These are phyloP conservation scores for Barnettozyma californica DNA, from an alignment of 805 yeast genomes.

Conservation along the genomic window DNA sequence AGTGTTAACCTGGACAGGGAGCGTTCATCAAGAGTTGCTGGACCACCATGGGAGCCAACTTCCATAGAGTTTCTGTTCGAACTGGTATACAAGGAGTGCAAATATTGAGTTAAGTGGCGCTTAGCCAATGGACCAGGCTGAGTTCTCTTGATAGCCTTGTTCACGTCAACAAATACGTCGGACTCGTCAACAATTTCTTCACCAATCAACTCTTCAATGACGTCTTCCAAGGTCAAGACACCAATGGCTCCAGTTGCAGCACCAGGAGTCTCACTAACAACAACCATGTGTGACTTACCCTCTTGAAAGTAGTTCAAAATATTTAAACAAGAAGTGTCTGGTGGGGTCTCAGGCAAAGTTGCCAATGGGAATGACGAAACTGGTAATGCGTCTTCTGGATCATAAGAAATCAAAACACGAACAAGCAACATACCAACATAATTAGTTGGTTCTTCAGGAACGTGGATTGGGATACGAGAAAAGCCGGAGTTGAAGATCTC, in stretches of 20 bases:
- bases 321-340: slow-evolving; percentile 88
- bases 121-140: slow-evolving; percentile 73
- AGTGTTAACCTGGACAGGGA: neutral
- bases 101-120: slow-evolving; percentile 61
- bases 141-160: slow-evolving; percentile 74
- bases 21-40: neutral
- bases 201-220: slow-evolving; percentile 96
- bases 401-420: slow-evolving; percentile 87
- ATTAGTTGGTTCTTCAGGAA: slow-evolving; percentile 83
- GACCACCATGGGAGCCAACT: neutral
- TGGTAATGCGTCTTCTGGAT: slow-evolving; percentile 92
- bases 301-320: slow-evolving; percentile 95
- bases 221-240: slow-evolving; percentile 90
- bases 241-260: slow-evolving; percentile 80
- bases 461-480: slow-evolving; percentile 89
- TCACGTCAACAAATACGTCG: slow-evolving; percentile 88
- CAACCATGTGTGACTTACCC: slow-evolving; percentile 96
- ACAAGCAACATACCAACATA: slow-evolving; percentile 95
- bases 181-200: slow-evolving; percentile 96
- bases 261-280: slow-evolving; percentile 85
- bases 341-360: slow-evolving; percentile 89
- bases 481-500: slow-evolving; percentile 91
- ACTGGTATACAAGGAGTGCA: slow-evolving; percentile 52
- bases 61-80: slow-evolving; percentile 42
- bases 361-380: slow-evolving; percentile 93